These are phyloP conservation scores for Rhynchospora tenuis DNA, from an alignment of 176 grass and related monocot species.

Conservation along the genomic window DNA sequence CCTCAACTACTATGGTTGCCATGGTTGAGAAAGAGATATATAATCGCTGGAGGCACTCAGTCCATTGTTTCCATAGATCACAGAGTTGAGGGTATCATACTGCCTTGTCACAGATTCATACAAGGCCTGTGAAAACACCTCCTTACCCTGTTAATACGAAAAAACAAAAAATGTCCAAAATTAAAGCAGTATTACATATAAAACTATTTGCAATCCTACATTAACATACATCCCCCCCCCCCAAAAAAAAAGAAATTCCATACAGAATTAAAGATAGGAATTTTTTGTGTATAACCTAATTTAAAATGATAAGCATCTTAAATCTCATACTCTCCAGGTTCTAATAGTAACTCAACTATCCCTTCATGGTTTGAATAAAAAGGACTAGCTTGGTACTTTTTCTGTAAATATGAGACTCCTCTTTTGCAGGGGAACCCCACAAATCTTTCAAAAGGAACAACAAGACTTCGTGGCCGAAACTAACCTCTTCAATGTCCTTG, in stretches of 20 bases:
- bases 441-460: constrained; percentile 3
- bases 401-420: constrained; percentile 4
- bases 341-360: not conserved
- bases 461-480: constrained; percentile 15
- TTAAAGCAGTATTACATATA: not conserved
- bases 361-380: constrained; percentile 13
- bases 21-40: constrained; percentile 81
- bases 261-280: not conserved
- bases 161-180: not conserved
- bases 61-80: constrained; percentile 47
- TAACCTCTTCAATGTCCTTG: constrained; percentile 61
- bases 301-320: not conserved
- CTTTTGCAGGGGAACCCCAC: not conserved
- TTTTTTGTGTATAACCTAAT: not conserved
- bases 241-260: not conserved
- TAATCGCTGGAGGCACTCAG: constrained; percentile 38
- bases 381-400: not conserved
- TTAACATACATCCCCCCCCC: not conserved
- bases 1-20: constrained; percentile 30
- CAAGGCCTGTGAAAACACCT: constrained; percentile 44
- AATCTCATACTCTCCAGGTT: constrained; percentile 7
- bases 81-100: constrained; percentile 69
- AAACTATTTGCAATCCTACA: not conserved
- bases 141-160: constrained; percentile 48
- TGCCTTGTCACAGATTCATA: constrained; percentile 66